Conservation (phyloP, 148 eudicot genomes). For the Cornus suecica region DNA sequence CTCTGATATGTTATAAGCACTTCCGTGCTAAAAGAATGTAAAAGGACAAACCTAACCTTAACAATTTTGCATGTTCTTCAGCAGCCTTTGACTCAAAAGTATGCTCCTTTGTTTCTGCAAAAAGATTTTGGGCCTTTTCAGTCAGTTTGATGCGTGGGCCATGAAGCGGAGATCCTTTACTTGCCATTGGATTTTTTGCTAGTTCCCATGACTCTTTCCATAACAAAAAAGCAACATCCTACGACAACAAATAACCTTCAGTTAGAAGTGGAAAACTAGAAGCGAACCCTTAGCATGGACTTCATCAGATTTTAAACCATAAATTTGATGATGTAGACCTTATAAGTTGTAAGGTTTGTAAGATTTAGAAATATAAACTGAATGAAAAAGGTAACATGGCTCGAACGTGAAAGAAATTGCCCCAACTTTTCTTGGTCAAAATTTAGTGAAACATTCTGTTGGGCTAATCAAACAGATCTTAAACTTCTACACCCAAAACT, state of each 20-base stretch:
- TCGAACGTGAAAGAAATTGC: neutral
- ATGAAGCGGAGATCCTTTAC: constrained; percentile 87
- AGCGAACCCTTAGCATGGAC: neutral
- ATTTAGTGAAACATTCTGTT: too few species aligned
- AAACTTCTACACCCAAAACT: neutral
- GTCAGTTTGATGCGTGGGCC: constrained; percentile 88
- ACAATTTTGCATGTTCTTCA: constrained; percentile 94
- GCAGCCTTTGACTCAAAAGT: constrained; percentile 92
- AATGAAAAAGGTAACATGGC: neutral
- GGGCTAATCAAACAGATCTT: neutral
- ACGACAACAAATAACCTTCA: constrained; percentile 21
- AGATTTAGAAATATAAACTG: neutral
- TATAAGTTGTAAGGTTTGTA: too few species aligned
- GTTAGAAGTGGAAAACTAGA: constrained; percentile 1
- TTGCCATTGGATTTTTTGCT: constrained; percentile 88
- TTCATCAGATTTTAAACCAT: constrained; percentile 7
- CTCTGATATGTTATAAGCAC: too few species aligned
- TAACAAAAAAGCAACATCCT: constrained; percentile 92
- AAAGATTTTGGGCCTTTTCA: constrained; percentile 81
- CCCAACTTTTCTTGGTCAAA: neutral
- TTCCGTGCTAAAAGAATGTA: neutral
- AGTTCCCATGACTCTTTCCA: constrained; percentile 95
- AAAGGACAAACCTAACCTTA: constrained; percentile 40
- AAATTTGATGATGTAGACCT: neutral
- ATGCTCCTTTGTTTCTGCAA: constrained; percentile 88